These are phyloP conservation scores for Microthlaspi erraticum DNA, from an alignment of 345 rosid genomes.

Conservation along the genomic window DNA sequence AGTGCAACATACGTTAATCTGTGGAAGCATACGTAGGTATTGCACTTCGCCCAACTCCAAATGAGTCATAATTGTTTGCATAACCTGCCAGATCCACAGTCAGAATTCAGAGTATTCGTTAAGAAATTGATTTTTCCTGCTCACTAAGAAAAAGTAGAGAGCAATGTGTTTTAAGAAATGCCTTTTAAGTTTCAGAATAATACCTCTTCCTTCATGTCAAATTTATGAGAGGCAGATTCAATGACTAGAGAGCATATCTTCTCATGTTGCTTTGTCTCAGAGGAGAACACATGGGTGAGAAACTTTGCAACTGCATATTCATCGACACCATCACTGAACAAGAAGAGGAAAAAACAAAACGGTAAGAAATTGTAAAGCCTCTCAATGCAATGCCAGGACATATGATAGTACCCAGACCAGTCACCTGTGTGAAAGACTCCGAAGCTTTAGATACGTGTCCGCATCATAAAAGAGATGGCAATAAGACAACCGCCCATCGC, in stretches of 20 bases:
- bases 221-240: conserved; percentile 77
- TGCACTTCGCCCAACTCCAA: conserved; percentile 89
- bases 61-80: conserved; percentile 85
- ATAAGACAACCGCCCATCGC: conserved; percentile 82
- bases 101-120: conserved; percentile 3
- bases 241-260: conserved; percentile 65
- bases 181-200: conserved; percentile 19
- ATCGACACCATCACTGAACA: conserved; percentile 91
- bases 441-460: conserved; percentile 76
- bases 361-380: conserved; percentile 14
- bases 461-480: conserved; percentile 92
- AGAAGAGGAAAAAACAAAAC: conserved; percentile 17
- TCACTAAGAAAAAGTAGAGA: not conserved
- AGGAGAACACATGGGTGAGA: conserved; percentile 68
- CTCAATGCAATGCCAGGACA: conserved; percentile 12
- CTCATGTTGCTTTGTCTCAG: conserved; percentile 51
- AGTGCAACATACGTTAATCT: conserved; percentile 70
- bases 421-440: conserved; percentile 91
- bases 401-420: conserved; percentile 23
- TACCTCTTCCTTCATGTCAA: conserved; percentile 97
- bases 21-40: conserved; percentile 79
- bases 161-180: conserved; percentile 23
- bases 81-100: conserved; percentile 65
- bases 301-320: conserved; percentile 88
- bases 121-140: not conserved